Evolutionary conservation across 2,329 filamentous ascomycete genomes (phyloP).

Genomic region (Claviceps spartinae): DNA sequence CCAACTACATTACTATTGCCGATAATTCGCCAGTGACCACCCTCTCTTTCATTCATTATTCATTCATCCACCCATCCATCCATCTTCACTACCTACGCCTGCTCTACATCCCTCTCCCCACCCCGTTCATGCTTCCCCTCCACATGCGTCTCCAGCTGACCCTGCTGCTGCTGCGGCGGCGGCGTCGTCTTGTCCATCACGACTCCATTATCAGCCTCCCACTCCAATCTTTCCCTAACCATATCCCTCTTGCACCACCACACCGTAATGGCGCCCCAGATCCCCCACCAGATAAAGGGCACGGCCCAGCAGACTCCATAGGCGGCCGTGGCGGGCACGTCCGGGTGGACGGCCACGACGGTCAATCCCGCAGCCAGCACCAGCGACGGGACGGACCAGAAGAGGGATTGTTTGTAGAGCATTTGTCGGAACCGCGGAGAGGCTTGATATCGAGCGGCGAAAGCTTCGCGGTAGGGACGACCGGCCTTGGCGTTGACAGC

Average conservation of each 20-base stretch:
- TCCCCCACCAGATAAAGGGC: conserved; percentile 23
- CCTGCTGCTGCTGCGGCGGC: background rate
- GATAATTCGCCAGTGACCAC: too few relatives aligned
- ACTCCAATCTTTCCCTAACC: conserved; percentile 23
- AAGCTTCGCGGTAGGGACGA: conserved; percentile 27
- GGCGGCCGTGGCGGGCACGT: conserved; percentile 21
- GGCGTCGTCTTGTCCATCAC: background rate
- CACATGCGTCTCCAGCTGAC: background rate
- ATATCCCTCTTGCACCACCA: conserved; percentile 24
- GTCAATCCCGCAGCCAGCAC: conserved; percentile 24
- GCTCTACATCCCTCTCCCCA: background rate
- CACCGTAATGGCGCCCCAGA: conserved; percentile 23
- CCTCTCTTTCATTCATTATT: too few relatives aligned
- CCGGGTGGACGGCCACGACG: conserved; percentile 20
- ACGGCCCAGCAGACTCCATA: conserved; percentile 27
- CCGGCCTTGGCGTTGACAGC: conserved; percentile 50
- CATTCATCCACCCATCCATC: background rate
- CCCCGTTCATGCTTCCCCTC: background rate
- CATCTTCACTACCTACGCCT: background rate
- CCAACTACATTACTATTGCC: too few relatives aligned
- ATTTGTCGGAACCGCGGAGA: conserved; percentile 28
- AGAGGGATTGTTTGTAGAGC: conserved; percentile 25
- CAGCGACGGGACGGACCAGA: conserved; percentile 27
- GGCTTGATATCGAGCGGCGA: conserved; percentile 27
- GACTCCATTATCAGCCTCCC: conserved; percentile 14